Conservation (phyloP, 345 rosid species). For the Brassica rapa region DNA sequence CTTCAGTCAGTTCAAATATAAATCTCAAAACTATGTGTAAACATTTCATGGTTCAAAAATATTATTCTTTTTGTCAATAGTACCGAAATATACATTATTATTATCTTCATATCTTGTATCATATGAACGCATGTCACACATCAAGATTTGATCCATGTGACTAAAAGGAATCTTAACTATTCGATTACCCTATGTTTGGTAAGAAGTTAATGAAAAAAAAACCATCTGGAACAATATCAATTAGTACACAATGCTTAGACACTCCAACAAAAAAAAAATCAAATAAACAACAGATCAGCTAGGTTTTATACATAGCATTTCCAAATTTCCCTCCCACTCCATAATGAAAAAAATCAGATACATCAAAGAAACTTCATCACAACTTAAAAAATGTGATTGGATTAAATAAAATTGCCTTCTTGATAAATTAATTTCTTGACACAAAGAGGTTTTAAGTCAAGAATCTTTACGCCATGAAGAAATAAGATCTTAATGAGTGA, state of each 20-base stretch:
- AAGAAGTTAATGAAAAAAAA: background rate
- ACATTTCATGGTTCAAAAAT: slow-evolving; percentile 19
- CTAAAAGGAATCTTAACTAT: slow-evolving; percentile 10
- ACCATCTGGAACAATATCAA: slow-evolving; percentile 11
- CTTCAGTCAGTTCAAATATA: slow-evolving; percentile 32
- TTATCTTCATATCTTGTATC: background rate
- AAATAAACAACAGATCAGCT: slow-evolving; percentile 40
- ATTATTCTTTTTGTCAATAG: slow-evolving; percentile 31
- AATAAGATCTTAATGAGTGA: slow-evolving; percentile 19
- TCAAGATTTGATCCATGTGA: slow-evolving; percentile 15
- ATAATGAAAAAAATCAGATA: slow-evolving; percentile 27
- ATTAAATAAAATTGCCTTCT: slow-evolving; percentile 28
- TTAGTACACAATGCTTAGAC: slow-evolving; percentile 41
- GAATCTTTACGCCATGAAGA: slow-evolving; percentile 17
- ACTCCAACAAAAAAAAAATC: slow-evolving; percentile 36
- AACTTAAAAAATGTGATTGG: slow-evolving; percentile 31
- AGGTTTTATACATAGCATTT: slow-evolving; percentile 39
- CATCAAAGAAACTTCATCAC: slow-evolving; percentile 42
- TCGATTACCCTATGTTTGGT: slow-evolving; percentile 4
- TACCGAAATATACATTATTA: background rate
- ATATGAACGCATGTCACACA: background rate
- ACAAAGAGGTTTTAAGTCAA: slow-evolving; percentile 38
- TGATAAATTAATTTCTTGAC: slow-evolving; percentile 33
- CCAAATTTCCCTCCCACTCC: slow-evolving; percentile 30
- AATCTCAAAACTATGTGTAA: slow-evolving; percentile 26